Percentiles rank a stretch among this genome's conserved stretches.
phyloP scores from a whole-genome alignment of 768 basidiomycete genomes.

The Gloeostereum incarnatum region DNA sequence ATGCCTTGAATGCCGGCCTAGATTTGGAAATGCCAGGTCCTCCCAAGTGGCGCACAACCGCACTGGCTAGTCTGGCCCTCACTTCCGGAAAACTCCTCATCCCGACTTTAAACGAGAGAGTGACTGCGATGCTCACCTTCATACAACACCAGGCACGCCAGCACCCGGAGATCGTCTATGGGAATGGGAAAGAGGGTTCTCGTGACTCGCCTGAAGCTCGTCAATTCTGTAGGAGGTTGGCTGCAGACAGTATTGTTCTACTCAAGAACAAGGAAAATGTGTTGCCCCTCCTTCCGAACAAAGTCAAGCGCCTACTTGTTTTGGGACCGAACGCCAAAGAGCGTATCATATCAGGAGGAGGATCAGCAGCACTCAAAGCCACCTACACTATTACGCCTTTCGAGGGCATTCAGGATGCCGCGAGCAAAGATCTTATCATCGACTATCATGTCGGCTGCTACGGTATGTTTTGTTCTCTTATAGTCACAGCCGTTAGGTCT shows the following conservation, averaged over 20 bases:
- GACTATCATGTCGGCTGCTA: conserved; percentile 57
- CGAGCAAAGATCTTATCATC: conserved; percentile 39
- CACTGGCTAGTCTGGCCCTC: conserved; percentile 54
- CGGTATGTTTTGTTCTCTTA: conserved; percentile 25
- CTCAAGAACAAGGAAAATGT: too few relatives aligned
- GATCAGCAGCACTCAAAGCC: conserved; percentile 63
- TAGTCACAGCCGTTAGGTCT: neutral
- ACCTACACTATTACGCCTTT: conserved; percentile 58
- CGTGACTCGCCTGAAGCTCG: conserved; percentile 54
- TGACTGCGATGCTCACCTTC: conserved; percentile 53
- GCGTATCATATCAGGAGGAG: too few relatives aligned
- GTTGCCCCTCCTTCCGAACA: too few relatives aligned
- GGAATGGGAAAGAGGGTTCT: conserved; percentile 59
- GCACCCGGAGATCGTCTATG: conserved; percentile 47
- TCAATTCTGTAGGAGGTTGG: conserved; percentile 55
- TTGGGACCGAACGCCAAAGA: too few relatives aligned
- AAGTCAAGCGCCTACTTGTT: too few relatives aligned
- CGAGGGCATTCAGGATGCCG: conserved; percentile 44
- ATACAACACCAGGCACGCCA: conserved; percentile 33
- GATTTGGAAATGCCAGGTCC: conserved; percentile 76
- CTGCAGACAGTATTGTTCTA: conserved; percentile 62
- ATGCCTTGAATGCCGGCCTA: conserved; percentile 63
- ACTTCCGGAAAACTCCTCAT: conserved; percentile 52
- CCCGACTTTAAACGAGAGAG: conserved; percentile 60
- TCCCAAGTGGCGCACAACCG: conserved; percentile 69